These are phyloP conservation scores for Esteya vermicola DNA, from an alignment of 2,329 filamentous ascomycete species.

Conservation along the genomic window DNA sequence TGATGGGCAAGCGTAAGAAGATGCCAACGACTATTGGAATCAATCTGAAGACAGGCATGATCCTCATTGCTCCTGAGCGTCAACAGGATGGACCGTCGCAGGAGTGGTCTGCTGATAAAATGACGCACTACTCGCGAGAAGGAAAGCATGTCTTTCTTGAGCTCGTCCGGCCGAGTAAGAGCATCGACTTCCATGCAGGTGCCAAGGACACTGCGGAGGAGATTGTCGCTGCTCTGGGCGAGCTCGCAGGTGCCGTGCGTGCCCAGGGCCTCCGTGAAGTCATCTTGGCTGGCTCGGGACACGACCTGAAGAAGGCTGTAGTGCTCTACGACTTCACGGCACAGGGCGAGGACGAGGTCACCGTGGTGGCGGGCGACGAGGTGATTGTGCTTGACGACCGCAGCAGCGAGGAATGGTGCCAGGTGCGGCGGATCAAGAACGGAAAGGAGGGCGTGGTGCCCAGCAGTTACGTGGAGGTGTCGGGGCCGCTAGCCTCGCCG, in stretches of 20 bases:
- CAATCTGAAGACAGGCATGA: slow-evolving; percentile 74
- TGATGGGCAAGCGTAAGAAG: slow-evolving; percentile 94
- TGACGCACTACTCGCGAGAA: slow-evolving; percentile 96
- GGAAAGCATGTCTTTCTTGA: slow-evolving; percentile 97
- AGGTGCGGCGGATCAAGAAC: slow-evolving; percentile 78
- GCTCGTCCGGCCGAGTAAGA: slow-evolving; percentile 81
- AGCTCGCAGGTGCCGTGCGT: slow-evolving; percentile 72
- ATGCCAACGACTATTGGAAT: slow-evolving; percentile 96
- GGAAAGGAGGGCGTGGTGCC: slow-evolving; percentile 93
- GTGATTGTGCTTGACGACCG: slow-evolving; percentile 79
- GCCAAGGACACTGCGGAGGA: slow-evolving; percentile 94
- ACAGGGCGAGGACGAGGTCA: slow-evolving; percentile 92
- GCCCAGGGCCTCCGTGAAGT: slow-evolving; percentile 79
- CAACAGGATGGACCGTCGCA: slow-evolving; percentile 69
- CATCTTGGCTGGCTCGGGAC: slow-evolving; percentile 60
- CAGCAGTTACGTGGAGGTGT: slow-evolving; percentile 88
- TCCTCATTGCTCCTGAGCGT: slow-evolving; percentile 82
- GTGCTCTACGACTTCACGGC: slow-evolving; percentile 95
- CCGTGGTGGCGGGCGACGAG: slow-evolving; percentile 78
- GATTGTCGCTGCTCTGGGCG: slow-evolving; percentile 76
- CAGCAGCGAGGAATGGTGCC: slow-evolving; percentile 98
- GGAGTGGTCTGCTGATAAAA: slow-evolving; percentile 87
- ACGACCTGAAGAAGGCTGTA: slow-evolving; percentile 63
- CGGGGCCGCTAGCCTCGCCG: slow-evolving; percentile 42
- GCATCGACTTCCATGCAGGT: slow-evolving; percentile 90